A percentile compares a stretch with the other conserved stretches of the same genome.
phyloP scores from a whole-genome alignment of 345 rosid genomes.

The Hypericum perforatum region DNA sequence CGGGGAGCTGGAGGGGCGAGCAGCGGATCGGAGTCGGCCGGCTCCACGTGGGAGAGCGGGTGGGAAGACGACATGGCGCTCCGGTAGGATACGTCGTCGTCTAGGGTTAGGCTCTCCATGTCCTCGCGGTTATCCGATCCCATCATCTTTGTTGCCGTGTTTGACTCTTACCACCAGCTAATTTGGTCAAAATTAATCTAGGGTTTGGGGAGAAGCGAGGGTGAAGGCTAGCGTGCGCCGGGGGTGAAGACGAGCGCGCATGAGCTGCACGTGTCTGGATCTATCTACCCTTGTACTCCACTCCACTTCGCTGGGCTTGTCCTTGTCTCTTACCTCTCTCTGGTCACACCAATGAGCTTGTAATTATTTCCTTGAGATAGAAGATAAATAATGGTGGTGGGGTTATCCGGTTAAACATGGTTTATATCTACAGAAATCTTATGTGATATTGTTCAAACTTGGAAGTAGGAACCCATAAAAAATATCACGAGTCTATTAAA shows the following conservation, averaged over 20 bases:
- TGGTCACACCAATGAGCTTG: too few species aligned
- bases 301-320: too few species aligned
- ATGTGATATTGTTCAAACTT: too few species aligned
- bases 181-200: not conserved
- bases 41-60: conserved; percentile 41
- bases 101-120: conserved; percentile 62
- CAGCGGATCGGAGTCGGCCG: conserved; percentile 79
- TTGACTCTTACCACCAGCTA: not conserved
- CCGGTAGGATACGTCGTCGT: conserved; percentile 30
- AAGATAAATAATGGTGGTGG: too few species aligned
- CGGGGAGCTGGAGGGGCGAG: conserved; percentile 35
- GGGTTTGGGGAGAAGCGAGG: not conserved
- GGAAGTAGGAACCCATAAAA: too few species aligned
- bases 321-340: too few species aligned
- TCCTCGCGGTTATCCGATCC: conserved; percentile 73
- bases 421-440: too few species aligned
- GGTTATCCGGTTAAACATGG: too few species aligned
- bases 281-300: not conserved
- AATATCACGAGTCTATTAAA: too few species aligned
- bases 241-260: conserved; percentile 14
- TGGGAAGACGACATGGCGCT: conserved; percentile 61
- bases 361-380: too few species aligned
- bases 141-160: conserved; percentile 42
- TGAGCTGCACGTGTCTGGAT: conserved; percentile 26
- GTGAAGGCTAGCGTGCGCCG: conserved; percentile 20